A percentile compares a stretch with the other conserved stretches of the same genome.
Evolutionary conservation across 73 alveolate species (phyloP).

Genomic region (Uronychia setigera): DNA sequence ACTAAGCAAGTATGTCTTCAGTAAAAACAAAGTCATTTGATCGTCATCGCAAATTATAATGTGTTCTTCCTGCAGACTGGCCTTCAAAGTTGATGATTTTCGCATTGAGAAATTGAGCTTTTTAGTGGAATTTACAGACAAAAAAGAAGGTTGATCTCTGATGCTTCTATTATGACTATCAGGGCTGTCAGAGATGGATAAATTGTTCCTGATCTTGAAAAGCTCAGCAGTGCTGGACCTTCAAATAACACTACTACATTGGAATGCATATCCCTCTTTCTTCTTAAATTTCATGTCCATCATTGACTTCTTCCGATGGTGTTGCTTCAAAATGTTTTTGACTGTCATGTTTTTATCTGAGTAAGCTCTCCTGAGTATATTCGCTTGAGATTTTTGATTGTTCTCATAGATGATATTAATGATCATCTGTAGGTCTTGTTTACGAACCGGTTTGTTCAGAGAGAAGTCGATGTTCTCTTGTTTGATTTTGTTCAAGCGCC

Average conservation of each 20-base stretch:
- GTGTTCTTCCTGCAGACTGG: not conserved
- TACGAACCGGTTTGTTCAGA: not conserved
- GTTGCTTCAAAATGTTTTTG: not conserved
- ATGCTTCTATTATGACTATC: too few relatives aligned
- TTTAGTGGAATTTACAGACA: not conserved
- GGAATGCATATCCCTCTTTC: not conserved
- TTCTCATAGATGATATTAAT: not conserved
- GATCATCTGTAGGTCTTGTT: not conserved
- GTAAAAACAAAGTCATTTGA: not conserved
- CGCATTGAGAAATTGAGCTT: not conserved
- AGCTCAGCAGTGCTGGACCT: not conserved
- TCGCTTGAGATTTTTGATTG: too few relatives aligned
- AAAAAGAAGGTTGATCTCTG: too few relatives aligned
- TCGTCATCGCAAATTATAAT: not conserved
- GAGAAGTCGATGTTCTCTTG: not conserved
- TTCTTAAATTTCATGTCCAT: not conserved
- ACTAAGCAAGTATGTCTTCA: not conserved
- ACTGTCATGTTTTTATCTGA: not conserved
- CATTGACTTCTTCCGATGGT: not conserved
- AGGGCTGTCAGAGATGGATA: not conserved
- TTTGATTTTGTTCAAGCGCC: too few relatives aligned
- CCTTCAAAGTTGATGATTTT: not conserved
- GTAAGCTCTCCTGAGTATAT: not conserved
- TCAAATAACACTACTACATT: not conserved
- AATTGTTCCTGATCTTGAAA: not conserved